phyloP scores from a whole-genome alignment of 176 grass and related monocot genomes.

The Eleusine indica region DNA sequence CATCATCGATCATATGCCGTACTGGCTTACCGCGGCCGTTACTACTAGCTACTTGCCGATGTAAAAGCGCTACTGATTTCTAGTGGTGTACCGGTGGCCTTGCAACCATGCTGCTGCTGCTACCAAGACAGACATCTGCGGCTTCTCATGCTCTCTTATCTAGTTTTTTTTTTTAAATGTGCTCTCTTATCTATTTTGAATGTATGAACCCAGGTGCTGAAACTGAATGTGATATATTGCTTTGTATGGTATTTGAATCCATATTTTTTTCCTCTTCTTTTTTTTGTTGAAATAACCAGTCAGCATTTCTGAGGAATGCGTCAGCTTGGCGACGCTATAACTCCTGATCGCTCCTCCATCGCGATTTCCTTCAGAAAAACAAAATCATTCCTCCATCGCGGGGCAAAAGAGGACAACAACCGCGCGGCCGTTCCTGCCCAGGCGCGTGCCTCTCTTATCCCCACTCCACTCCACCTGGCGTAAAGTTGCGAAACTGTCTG shows the following conservation, averaged over 20 bases:
- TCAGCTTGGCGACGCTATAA: neutral
- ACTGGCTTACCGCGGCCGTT: neutral
- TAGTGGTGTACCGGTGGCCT: constrained; percentile 15
- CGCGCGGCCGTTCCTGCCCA: neutral
- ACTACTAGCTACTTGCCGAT: neutral
- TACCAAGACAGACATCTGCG: constrained; percentile 13
- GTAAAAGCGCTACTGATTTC: neutral
- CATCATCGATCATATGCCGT: neutral
- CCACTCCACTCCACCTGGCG: neutral
- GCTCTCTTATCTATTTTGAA: neutral
- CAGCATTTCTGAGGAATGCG: neutral
- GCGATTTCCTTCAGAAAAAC: too few relatives aligned
- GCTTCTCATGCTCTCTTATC: constrained; percentile 6
- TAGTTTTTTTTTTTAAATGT: neutral
- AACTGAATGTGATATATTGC: constrained; percentile 37
- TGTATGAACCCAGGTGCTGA: constrained; percentile 22
- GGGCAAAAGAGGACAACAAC: constrained; percentile 23
- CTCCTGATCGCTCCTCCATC: too few relatives aligned
- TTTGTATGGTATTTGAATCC: constrained; percentile 22
- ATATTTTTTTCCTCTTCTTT: neutral
- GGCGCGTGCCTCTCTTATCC: constrained; percentile 25
- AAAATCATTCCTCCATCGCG: too few relatives aligned
- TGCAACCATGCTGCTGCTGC: neutral
- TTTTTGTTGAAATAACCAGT: neutral
- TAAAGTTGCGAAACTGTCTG: neutral